phyloP scores from a whole-genome alignment of 1,284 basidiomycete genomes.

The Polyporus tsugae region DNA sequence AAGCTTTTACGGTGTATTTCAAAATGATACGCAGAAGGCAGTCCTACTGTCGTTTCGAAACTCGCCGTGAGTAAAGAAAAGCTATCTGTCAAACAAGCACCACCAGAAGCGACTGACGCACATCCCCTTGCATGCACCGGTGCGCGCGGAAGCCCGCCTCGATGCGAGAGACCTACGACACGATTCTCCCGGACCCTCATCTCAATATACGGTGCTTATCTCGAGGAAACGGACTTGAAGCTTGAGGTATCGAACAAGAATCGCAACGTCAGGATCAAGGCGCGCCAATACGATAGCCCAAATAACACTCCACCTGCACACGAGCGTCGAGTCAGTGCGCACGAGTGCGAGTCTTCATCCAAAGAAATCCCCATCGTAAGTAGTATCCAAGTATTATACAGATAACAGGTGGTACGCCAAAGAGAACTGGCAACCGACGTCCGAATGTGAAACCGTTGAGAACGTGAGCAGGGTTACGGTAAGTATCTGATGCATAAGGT shows the following conservation, averaged over 20 bases:
- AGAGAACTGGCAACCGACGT: neutral
- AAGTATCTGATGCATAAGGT: slow-evolving; percentile 3
- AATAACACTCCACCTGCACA: too few species aligned
- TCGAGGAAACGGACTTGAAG: too few species aligned
- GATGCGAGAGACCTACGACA: neutral
- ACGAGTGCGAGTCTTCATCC: neutral
- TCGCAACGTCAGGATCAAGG: too few species aligned
- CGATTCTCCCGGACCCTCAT: neutral
- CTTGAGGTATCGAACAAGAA: too few species aligned
- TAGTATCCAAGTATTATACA: neutral
- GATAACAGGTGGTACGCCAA: neutral
- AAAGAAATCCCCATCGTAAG: neutral
- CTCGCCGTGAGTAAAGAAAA: neutral
- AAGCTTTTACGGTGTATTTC: neutral
- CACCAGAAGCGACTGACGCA: neutral
- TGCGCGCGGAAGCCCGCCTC: neutral
- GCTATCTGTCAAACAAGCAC: neutral
- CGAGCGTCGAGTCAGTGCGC: too few species aligned
- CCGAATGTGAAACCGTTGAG: neutral
- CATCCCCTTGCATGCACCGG: neutral
- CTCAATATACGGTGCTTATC: too few species aligned
- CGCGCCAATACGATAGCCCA: too few species aligned
- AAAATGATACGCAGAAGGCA: neutral
- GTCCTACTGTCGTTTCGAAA: neutral
- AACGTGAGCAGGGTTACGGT: neutral